Evolutionary conservation across 805 yeast genomes (phyloP).

Genomic region (Zygoascus bituminiphila): DNA sequence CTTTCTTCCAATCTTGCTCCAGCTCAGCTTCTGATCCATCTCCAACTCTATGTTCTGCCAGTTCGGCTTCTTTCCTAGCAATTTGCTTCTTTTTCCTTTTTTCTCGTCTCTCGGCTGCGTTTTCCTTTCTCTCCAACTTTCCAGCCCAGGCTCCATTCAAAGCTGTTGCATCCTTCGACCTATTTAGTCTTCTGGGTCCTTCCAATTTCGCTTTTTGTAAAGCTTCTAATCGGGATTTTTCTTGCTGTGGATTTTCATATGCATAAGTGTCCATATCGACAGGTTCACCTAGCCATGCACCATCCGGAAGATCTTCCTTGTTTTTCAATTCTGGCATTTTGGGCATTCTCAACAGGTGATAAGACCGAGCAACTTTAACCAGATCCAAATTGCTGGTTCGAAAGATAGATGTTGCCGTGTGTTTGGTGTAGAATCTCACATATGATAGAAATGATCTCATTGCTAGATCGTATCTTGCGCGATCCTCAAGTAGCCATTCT

Average conservation of each 20-base stretch:
- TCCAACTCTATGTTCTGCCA: constrained; percentile 34
- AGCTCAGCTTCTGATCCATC: constrained; percentile 34
- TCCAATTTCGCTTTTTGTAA: constrained; percentile 35
- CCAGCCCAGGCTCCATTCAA: constrained; percentile 70
- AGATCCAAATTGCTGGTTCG: constrained; percentile 65
- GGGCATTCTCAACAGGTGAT: constrained; percentile 78
- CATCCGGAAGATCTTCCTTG: constrained; percentile 44
- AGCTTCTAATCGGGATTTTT: constrained; percentile 50
- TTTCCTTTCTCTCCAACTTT: constrained; percentile 55
- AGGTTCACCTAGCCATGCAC: constrained; percentile 64
- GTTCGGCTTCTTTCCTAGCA: constrained; percentile 40
- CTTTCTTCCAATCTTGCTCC: constrained; percentile 80
- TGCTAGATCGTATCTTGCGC: constrained; percentile 76
- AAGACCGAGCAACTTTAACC: constrained; percentile 60
- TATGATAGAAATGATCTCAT: constrained; percentile 76
- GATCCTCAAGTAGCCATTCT: constrained; percentile 59
- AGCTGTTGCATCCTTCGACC: constrained; percentile 34
- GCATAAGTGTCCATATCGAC: constrained; percentile 61
- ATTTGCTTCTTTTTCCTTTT: constrained; percentile 59
- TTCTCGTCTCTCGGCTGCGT: constrained; percentile 53
- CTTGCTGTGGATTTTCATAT: constrained; percentile 59
- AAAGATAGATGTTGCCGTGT: constrained; percentile 81
- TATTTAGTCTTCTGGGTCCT: constrained; percentile 12
- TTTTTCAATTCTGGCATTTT: constrained; percentile 85
- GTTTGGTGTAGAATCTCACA: constrained; percentile 77